Evolutionary conservation across 1,284 basidiomycete species (phyloP).

Genomic region (Pterulicium gracile): DNA sequence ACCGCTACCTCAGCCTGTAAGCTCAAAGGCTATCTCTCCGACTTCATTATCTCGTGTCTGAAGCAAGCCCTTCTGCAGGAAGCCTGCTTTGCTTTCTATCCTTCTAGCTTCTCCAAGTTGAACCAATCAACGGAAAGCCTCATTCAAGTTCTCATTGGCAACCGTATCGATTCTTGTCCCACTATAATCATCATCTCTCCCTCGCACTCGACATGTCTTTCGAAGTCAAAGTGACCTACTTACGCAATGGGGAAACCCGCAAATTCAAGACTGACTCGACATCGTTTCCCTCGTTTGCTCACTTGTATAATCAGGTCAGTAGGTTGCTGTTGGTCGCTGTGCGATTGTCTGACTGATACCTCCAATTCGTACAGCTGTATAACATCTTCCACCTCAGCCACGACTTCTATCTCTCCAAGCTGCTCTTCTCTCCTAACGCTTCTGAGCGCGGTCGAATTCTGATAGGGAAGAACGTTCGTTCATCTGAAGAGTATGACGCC

Average conservation of each 20-base stretch:
- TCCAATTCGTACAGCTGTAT: slow-evolving; percentile 35
- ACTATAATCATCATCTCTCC: too few species aligned
- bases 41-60: too few species aligned
- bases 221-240: slow-evolving; percentile 38
- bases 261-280: slow-evolving; percentile 24
- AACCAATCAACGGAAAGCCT: too few species aligned
- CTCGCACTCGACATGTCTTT: slow-evolving; percentile 23
- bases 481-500: slow-evolving; percentile 42
- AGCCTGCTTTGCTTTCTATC: too few species aligned
- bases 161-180: too few species aligned
- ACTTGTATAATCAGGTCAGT: slow-evolving; percentile 32
- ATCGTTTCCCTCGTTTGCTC: slow-evolving; percentile 33
- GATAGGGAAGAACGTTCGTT: slow-evolving; percentile 48
- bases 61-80: too few species aligned
- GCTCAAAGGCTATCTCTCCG: too few species aligned
- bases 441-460: slow-evolving; percentile 39
- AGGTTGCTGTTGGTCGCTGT: slow-evolving; percentile 12
- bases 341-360: too few species aligned
- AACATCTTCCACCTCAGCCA: slow-evolving; percentile 55
- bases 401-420: slow-evolving; percentile 48
- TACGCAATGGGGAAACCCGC: slow-evolving; percentile 30
- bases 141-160: too few species aligned
- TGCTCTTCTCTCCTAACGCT: slow-evolving; percentile 55
- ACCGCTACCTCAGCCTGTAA: too few species aligned
- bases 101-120: too few species aligned